phyloP scores from a whole-genome alignment of 148 eudicot species.

The Chenopodium album region DNA sequence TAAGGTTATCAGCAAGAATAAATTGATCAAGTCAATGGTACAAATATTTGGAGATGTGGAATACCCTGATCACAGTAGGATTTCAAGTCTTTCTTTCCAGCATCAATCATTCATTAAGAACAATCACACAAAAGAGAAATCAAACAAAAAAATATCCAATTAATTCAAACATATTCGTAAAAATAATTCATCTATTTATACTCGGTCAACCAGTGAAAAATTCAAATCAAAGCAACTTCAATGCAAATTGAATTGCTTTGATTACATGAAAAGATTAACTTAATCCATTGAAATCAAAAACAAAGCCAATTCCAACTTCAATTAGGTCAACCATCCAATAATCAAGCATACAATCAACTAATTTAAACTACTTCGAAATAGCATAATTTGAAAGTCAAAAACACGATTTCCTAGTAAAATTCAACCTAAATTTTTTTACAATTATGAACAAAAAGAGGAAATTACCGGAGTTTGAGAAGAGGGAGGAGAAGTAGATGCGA shows the following conservation, averaged over 20 bases:
- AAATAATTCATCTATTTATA: not conserved
- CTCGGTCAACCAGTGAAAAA: not conserved
- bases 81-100: not conserved
- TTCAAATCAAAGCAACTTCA: too few species aligned
- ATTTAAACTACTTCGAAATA: not conserved
- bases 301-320: conserved; percentile 1
- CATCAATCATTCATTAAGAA: not conserved
- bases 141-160: not conserved
- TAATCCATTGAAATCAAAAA: not conserved
- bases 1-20: not conserved
- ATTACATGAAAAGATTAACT: too few species aligned
- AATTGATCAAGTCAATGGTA: not conserved
- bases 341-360: not conserved
- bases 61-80: not conserved
- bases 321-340: conserved; percentile 1
- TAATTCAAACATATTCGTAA: not conserved
- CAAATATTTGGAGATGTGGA: not conserved
- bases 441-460: too few species aligned
- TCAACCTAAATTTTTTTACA: not conserved
- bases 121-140: not conserved
- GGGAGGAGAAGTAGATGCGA: not conserved
- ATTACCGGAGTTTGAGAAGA: not conserved
- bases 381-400: not conserved
- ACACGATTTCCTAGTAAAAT: not conserved
- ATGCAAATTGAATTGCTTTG: too few species aligned